Evolutionary conservation across 2,329 filamentous ascomycete genomes (phyloP), one percentile per base, ranked within the genome.

Genomic region (Pseudogymnoascus verrucosus): DNA sequence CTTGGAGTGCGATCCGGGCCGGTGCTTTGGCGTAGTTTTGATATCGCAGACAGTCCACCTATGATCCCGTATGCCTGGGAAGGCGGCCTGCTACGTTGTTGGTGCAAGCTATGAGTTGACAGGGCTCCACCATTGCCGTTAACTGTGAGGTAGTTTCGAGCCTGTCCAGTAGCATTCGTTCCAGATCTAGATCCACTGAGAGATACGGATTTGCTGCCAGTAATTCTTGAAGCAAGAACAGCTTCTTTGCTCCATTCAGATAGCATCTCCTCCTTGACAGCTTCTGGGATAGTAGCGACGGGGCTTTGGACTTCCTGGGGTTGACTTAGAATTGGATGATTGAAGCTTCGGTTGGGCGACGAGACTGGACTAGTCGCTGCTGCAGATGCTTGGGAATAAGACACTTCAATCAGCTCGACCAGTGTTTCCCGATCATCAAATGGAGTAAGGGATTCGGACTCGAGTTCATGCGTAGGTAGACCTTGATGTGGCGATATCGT

Each of bases 161-260:
- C 11, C 81, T 82, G 39, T 73, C 79, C 62, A 51, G 71, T 69
- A 26, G 62, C 64, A 62, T 79, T 81, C 10, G 84, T 89, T 44
- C 84, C 88, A 1, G 84, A 81, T 67, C 84, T 86, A 2, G 91
- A 96, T 21, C 91, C 91, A 62, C 80, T 89, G 63, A 96, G 78
- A 3, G 91, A 96, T 11, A 84, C 84, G 0, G 89, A 85, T 69
- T 88, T 90, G 69, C 87, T 87, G 60, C 81, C 84, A 63, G 89
- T 85, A 65, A 89, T 85, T 60, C 90, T 82, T 39, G 84, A 80
- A 10, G 87, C 83, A 62, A 95, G 78, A 34, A 89, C 89, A 12
- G 80, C 77, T 21, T 96, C 92, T 71, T 87, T 87, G 40, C 86
- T 89, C 93, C 93, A 97, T 59, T 90, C 84, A 19, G 84, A 79